Conservation (phyloP, 2,329 filamentous ascomycete species). For the Akanthomyces lecanii region DNA sequence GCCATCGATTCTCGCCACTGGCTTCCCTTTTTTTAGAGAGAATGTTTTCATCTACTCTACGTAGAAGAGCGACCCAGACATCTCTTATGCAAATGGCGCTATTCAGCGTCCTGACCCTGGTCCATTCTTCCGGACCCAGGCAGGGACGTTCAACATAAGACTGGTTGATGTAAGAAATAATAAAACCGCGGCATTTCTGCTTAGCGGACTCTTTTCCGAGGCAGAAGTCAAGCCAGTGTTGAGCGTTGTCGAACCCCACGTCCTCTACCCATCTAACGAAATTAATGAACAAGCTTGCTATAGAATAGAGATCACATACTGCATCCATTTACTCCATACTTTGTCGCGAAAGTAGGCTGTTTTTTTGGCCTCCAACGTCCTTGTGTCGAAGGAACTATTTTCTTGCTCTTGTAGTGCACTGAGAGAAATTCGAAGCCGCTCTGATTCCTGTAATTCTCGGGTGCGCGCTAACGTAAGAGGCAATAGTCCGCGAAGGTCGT, state of each 20-base stretch:
- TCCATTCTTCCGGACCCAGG: neutral
- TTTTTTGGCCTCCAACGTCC: neutral
- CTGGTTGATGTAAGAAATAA: neutral
- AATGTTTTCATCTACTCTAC: neutral
- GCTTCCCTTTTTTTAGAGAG: neutral
- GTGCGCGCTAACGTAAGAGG: neutral
- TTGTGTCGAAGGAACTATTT: neutral
- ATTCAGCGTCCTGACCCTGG: neutral
- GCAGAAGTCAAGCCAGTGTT: neutral
- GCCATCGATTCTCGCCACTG: neutral
- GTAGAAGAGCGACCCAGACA: neutral
- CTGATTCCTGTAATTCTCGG: neutral
- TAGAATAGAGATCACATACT: neutral
- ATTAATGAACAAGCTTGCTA: too few relatives aligned
- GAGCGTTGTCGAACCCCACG: neutral
- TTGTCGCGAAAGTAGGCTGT: neutral
- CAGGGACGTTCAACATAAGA: neutral
- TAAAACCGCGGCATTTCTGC: neutral
- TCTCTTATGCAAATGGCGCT: neutral
- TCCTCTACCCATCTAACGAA: neutral
- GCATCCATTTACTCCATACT: neutral
- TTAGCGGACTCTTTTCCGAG: neutral
- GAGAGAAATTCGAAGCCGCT: neutral
- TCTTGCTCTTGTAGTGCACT: neutral
- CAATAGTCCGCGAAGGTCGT: neutral